Evolutionary conservation across 257 asterid genomes (phyloP).

Genomic region (Nicotiana tomentosiformis): DNA sequence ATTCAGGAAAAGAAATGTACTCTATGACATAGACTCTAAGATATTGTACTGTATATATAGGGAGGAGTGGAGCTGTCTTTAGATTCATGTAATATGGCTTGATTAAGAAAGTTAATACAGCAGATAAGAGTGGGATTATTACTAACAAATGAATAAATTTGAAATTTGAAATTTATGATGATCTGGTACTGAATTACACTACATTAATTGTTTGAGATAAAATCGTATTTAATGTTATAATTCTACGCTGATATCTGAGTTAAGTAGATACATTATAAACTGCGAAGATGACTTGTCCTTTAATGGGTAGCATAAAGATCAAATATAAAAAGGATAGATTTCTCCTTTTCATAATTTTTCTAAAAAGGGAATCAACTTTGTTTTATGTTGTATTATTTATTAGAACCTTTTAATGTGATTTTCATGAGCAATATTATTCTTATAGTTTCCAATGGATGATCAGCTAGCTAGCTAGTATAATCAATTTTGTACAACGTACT

Average conservation of each 20-base stretch:
- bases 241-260: neutral
- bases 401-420: too few relatives aligned
- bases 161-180: neutral
- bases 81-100: neutral
- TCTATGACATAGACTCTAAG: neutral
- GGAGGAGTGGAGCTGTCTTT: neutral
- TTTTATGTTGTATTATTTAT: too few relatives aligned
- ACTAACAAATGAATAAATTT: neutral
- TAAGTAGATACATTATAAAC: neutral
- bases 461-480: too few relatives aligned
- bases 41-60: neutral
- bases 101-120: neutral
- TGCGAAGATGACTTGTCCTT: neutral
- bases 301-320: neutral
- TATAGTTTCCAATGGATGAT: too few relatives aligned
- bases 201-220: neutral
- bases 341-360: too few relatives aligned
- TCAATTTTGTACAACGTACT: too few relatives aligned
- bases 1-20: neutral
- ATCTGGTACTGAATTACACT: neutral
- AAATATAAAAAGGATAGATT: neutral
- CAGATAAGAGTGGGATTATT: neutral
- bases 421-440: too few relatives aligned
- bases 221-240: neutral
- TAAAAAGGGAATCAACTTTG: too few relatives aligned